Evolutionary conservation across 441 rosid genomes (phyloP).

Genomic region (Rhodomyrtus psidioides): DNA sequence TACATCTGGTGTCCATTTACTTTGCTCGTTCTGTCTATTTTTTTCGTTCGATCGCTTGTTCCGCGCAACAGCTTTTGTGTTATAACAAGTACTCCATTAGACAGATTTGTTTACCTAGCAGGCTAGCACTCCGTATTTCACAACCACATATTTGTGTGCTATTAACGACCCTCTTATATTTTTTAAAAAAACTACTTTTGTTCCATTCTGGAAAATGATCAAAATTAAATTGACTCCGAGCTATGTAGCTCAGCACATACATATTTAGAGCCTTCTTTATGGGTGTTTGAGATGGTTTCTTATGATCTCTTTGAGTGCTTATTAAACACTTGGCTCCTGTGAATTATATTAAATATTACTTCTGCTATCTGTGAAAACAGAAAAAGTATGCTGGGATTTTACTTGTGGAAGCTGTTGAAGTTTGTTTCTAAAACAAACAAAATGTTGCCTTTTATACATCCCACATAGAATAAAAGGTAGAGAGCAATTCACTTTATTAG

Average conservation of each 20-base stretch:
- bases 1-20: too few relatives aligned
- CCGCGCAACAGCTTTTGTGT: too few relatives aligned
- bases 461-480: too few relatives aligned
- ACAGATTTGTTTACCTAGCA: neutral
- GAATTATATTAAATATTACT: neutral
- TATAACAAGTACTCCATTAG: neutral
- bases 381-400: neutral
- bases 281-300: neutral
- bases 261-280: neutral
- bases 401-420: neutral
- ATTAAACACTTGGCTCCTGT: neutral
- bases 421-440: too few relatives aligned
- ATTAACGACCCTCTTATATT: neutral
- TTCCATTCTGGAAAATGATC: neutral
- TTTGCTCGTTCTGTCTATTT: too few relatives aligned
- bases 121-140: neutral
- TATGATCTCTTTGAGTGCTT: neutral
- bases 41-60: too few relatives aligned
- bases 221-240: neutral
- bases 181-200: neutral
- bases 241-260: neutral
- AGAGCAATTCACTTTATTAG: too few relatives aligned
- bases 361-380: neutral
- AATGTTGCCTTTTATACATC: too few relatives aligned
- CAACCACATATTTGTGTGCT: neutral